Conservation (phyloP, 768 basidiomycete species). For the Boletus edulis region DNA sequence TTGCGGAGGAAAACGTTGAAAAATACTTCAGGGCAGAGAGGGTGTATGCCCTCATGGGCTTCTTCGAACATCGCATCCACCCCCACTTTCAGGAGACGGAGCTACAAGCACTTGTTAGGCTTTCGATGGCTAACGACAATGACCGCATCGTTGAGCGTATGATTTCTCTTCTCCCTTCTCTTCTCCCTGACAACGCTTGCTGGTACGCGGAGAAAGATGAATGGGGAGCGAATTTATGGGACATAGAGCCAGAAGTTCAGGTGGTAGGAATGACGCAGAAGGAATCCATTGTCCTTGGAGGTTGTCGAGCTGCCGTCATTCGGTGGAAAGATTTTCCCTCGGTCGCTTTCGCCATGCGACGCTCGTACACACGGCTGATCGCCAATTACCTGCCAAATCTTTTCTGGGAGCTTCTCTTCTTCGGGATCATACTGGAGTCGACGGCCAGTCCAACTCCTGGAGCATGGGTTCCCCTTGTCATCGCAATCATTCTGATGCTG, state of each 20-base stretch:
- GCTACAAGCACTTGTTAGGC: slow-evolving; percentile 19
- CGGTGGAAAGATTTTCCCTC: slow-evolving; percentile 25
- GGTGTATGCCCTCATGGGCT: slow-evolving; percentile 27
- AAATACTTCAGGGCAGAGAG: slow-evolving; percentile 15
- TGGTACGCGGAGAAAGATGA: slow-evolving; percentile 23
- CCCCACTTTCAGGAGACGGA: slow-evolving; percentile 16
- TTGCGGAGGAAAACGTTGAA: not conserved
- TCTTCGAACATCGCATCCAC: slow-evolving; percentile 25
- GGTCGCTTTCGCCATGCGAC: slow-evolving; percentile 11
- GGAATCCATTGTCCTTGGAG: slow-evolving; percentile 20
- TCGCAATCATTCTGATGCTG: slow-evolving; percentile 11
- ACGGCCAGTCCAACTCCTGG: not conserved
- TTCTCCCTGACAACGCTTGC: not conserved
- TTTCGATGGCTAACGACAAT: slow-evolving; percentile 26
- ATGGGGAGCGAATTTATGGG: slow-evolving; percentile 19
- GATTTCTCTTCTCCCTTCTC: slow-evolving; percentile 18
- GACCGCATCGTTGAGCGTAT: slow-evolving; percentile 22
- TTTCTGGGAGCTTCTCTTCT: slow-evolving; percentile 1
- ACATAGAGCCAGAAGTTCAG: slow-evolving; percentile 19
- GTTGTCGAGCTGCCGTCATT: slow-evolving; percentile 21
- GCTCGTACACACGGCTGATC: slow-evolving; percentile 13
- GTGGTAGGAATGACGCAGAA: slow-evolving; percentile 19
- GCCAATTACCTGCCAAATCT: slow-evolving; percentile 1
- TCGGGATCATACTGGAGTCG: not conserved
- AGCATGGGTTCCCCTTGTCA: not conserved